Percentiles rank a stretch among this genome's conserved stretches.
Evolutionary conservation across 2,329 filamentous ascomycete genomes (phyloP).

Genomic region (Diaporthe citriasiana): DNA sequence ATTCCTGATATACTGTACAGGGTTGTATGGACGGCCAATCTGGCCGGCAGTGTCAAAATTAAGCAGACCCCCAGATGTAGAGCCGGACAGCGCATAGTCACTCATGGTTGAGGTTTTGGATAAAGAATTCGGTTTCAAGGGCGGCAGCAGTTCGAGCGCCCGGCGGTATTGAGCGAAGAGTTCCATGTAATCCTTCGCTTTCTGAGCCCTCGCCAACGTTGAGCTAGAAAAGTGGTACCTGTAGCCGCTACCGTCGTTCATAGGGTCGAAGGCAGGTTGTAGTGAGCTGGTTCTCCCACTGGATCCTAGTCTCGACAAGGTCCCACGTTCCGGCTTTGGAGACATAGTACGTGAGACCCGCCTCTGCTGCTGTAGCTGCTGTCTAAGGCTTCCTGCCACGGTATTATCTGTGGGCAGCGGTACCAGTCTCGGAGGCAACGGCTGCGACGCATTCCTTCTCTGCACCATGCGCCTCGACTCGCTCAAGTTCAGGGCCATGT

Average conservation of each 20-base stretch:
- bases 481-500: constrained; percentile 90
- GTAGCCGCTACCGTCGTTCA: constrained; percentile 60
- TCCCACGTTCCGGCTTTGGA: constrained; percentile 64
- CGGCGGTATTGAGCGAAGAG: constrained; percentile 87
- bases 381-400: constrained; percentile 71
- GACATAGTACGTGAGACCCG: constrained; percentile 73
- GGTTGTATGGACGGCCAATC: constrained; percentile 85
- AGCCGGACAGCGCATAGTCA: constrained; percentile 60
- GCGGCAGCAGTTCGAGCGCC: constrained; percentile 83
- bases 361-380: constrained; percentile 81
- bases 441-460: constrained; percentile 68
- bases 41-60: constrained; percentile 53
- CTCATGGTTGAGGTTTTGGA: constrained; percentile 54
- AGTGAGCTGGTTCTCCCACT: constrained; percentile 60
- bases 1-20: constrained; percentile 92
- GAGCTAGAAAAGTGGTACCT: constrained; percentile 81
- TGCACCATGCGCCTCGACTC: constrained; percentile 80
- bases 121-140: constrained; percentile 67
- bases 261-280: constrained; percentile 62
- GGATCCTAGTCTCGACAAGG: constrained; percentile 58
- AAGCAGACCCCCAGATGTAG: constrained; percentile 49
- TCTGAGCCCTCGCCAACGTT: constrained; percentile 85
- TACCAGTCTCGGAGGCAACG: constrained; percentile 63
- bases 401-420: constrained; percentile 65
- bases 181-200: constrained; percentile 87